Evolutionary conservation across 139 green algal species (phyloP).

Genomic region (Ettlia oleoabundans): DNA sequence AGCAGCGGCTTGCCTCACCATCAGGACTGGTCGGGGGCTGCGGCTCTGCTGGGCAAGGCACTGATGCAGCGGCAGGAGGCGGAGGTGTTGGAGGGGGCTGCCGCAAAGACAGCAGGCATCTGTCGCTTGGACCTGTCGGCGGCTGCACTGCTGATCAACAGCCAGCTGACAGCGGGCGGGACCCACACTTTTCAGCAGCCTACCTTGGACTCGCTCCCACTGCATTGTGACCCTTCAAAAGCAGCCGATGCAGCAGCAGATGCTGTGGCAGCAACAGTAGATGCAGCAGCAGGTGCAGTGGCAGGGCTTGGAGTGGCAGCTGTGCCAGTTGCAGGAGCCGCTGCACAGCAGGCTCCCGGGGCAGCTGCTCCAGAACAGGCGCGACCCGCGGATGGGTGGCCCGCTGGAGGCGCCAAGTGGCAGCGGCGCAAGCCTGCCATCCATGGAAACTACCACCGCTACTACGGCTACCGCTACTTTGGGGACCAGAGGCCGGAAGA

Average conservation of each 20-base stretch:
- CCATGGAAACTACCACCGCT: conserved; percentile 89
- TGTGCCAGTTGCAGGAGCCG: not conserved
- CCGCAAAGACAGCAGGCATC: conserved; percentile 2
- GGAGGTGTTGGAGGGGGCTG: not conserved
- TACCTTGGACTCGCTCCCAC: too few relatives aligned
- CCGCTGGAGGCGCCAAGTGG: conserved; percentile 2
- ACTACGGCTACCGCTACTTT: conserved; percentile 83
- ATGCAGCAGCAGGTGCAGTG: not conserved
- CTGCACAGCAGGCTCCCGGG: not conserved
- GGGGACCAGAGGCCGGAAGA: conserved; percentile 37
- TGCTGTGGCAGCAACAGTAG: too few relatives aligned
- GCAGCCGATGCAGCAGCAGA: too few relatives aligned
- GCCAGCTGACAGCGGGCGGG: not conserved
- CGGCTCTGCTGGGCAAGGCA: not conserved
- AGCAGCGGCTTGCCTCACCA: too few relatives aligned
- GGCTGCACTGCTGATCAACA: conserved; percentile 13
- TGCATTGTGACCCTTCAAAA: too few relatives aligned
- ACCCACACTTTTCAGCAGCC: not conserved
- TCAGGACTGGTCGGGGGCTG: conserved; percentile 1
- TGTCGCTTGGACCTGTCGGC: conserved; percentile 18
- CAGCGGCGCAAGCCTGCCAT: conserved; percentile 37
- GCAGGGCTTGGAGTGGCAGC: not conserved
- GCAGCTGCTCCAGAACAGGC: conserved; percentile 11
- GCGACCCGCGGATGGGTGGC: too few relatives aligned
- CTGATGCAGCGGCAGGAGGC: conserved; percentile 13